Base-by-base conservation (phyloP, 2,329 filamentous ascomycete species). In the Leptosphaerulina australis region DNA sequence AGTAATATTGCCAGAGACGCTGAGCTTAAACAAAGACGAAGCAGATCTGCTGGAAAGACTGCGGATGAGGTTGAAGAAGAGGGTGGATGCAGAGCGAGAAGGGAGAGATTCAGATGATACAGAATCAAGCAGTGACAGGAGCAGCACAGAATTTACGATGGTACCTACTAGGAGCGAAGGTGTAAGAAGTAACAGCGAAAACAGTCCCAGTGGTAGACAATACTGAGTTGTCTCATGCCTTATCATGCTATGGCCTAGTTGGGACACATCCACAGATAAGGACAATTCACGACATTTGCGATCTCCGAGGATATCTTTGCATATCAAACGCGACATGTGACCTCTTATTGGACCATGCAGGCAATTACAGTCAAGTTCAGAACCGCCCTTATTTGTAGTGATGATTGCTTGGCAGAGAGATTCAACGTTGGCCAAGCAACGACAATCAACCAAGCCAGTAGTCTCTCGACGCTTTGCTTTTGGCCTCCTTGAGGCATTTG, bases 1-100 rank as follows among this genome's bases (percentile, higher is more conserved):
- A 21, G 62, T 76, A 3, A 43, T 59, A 12, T 33, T 77, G 15
- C 76, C 75, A 21, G 59, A 66, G 17, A 60, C 70, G 21, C 49
- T 77, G 17, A 55, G 62, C 14, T 48, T 77, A 39, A 71, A 68
- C 14, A 44, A 55, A 8, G 68, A 73, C 28, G 73, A 77, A 40
- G 55, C 58, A 7, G 54, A 59, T 36, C n/a, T 77, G 17, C 31
- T 77, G 41, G 66, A 73, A 44, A 62, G 53, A 4, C 51, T 78
- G 33, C 67, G 66, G 53, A 53, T 63, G 17, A 63, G 70, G 26
- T 39, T 77, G 14, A 54, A 50, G 41, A 59, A 55, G 34, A 60
- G 55, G 17, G 26, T 55, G 3, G 56, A 58, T 22, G 34, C 34
- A 49, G 37, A 36, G 33, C 11, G 29, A 14, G 46, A 44, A 10